Base-by-base conservation (phyloP, 1,139 yeast species). In the Lodderomyces pseudojiufengensis region DNA sequence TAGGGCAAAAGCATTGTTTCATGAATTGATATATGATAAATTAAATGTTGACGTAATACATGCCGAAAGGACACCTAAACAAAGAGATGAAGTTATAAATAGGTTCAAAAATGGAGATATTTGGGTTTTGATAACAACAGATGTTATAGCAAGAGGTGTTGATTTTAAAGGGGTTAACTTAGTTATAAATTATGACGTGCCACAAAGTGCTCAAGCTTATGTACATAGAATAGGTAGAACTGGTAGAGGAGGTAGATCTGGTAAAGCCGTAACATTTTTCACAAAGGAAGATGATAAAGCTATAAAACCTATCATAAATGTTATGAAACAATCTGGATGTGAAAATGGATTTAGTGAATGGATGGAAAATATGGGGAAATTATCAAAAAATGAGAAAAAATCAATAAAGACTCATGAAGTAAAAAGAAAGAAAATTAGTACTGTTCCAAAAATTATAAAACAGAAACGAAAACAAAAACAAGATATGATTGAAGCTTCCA, bases 181-280 rank as follows among this genome's bases (percentile, higher is more conserved):
- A 43, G 97, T 94, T 24, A 85, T 94, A 48, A 94, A 94, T 61
- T 94, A 92, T 57, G 99, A 94, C 62, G 95, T 92, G 5, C 99
- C 99, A 11, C 87, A 81, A 50, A 77, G 84, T 35, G 87, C 97
- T 0, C 97, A 92, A 59, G 83, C 96, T 0, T 94, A 94, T 57
- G 96, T 94, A 30, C 99, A 94, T 60, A 78, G 99, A 64, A 87
- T 94, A 50, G 99, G 99, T 59, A 84, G 99, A 70, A 92, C 98
- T 2, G 99, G 98, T 47, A 82, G 99, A 70, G 96, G 92, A 34
- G 96, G 96, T 1, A 78, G 84, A 46, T 52, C 64, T 3, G 98
- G 98, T 42, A 75, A 73, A 49, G 97, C 98, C 0, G 78, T 92
- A 16, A 94, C 98, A 0, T 83, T 90, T 48, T 94, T 85, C 66